Evolutionary conservation across 805 yeast genomes (phyloP).

Genomic region (Zygosaccharomyces kombuchaensis): DNA sequence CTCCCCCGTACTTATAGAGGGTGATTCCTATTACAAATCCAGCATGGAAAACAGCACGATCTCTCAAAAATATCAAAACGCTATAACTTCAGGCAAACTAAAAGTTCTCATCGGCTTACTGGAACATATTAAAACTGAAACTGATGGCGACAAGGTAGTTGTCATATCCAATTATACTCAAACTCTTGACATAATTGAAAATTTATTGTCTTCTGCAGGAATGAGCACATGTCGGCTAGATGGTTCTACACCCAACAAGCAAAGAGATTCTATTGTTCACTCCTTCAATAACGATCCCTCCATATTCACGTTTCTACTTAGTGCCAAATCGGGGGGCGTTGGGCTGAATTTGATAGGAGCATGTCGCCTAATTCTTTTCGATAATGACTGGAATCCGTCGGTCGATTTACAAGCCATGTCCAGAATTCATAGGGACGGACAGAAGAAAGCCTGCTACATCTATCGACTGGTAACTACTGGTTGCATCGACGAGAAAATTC

Average conservation of each 20-base stretch:
- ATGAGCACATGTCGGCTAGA: slow-evolving; percentile 64
- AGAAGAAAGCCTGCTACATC: slow-evolving; percentile 66
- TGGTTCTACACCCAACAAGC: slow-evolving; percentile 71
- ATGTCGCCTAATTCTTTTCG: slow-evolving; percentile 75
- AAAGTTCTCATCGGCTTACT: slow-evolving; percentile 54
- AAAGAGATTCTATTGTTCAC: slow-evolving; percentile 61
- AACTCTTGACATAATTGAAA: slow-evolving; percentile 73
- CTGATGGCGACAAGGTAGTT: slow-evolving; percentile 68
- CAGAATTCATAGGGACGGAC: slow-evolving; percentile 92
- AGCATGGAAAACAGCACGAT: slow-evolving; percentile 9
- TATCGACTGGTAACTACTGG: slow-evolving; percentile 86
- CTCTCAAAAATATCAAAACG: slow-evolving; percentile 15
- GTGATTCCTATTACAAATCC: slow-evolving; percentile 39
- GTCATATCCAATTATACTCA: slow-evolving; percentile 84
- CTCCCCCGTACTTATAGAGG: slow-evolving; percentile 59
- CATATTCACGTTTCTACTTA: slow-evolving; percentile 64
- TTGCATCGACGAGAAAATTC: slow-evolving; percentile 88
- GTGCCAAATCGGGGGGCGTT: slow-evolving; percentile 91
- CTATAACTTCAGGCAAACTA: slow-evolving; percentile 57
- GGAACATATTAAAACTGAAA: slow-evolving; percentile 39
- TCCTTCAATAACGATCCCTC: slow-evolving; percentile 55
- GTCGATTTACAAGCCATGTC: slow-evolving; percentile 94
- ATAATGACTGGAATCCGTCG: slow-evolving; percentile 97
- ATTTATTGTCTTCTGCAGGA: slow-evolving; percentile 45
- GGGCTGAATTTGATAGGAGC: slow-evolving; percentile 92